Conservation (phyloP, 78 protist genomes). For the Speleostelium caveatum region DNA sequence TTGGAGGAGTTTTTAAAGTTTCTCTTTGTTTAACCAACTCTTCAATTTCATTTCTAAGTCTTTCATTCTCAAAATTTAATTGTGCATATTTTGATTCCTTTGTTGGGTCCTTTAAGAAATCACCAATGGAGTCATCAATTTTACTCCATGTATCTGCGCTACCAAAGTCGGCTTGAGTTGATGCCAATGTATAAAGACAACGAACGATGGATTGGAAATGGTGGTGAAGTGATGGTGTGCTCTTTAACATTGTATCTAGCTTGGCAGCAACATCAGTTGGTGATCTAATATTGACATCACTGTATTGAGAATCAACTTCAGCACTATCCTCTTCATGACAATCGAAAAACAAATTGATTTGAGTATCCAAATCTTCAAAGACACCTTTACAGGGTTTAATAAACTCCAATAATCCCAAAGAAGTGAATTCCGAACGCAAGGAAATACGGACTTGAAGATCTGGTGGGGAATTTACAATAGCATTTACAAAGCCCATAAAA, state of each 20-base stretch:
- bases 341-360: slow-evolving; percentile 51
- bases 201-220: slow-evolving; percentile 46
- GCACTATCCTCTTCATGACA: slow-evolving; percentile 49
- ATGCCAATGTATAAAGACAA: slow-evolving; percentile 41
- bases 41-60: background rate
- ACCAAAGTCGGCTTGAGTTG: slow-evolving; percentile 66
- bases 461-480: slow-evolving; percentile 59
- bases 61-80: background rate
- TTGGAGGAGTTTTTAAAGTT: no score
- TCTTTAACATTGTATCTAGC: slow-evolving; percentile 1
- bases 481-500: slow-evolving; percentile 64
- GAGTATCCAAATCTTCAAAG: slow-evolving; percentile 40
- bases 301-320: slow-evolving; percentile 55
- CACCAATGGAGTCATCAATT: slow-evolving; percentile 39
- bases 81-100: slow-evolving; percentile 13
- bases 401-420: slow-evolving; percentile 41
- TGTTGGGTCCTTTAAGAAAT: slow-evolving; percentile 43
- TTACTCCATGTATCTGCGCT: slow-evolving; percentile 40
- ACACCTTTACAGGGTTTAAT: slow-evolving; percentile 31
- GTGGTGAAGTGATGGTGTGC: slow-evolving; percentile 58
- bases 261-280: slow-evolving; percentile 49
- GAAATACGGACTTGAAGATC: slow-evolving; percentile 58
- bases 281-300: slow-evolving; percentile 63
- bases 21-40: background rate
- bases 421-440: slow-evolving; percentile 58